Conservation (phyloP, 2,329 filamentous ascomycete species). For the Diaporthe sp. region DNA sequence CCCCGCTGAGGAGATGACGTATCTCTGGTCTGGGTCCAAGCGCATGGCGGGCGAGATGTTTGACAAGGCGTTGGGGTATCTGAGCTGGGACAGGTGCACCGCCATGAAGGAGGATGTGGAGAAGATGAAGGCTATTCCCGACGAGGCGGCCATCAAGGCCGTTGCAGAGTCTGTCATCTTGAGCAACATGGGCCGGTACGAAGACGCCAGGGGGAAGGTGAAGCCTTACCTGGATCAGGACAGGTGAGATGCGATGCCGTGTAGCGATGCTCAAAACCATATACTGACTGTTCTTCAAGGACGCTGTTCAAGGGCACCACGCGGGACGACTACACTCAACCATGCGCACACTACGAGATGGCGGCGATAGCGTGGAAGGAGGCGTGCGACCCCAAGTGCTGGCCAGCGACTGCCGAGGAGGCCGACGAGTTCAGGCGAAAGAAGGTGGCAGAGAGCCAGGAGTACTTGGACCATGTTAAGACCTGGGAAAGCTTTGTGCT, state of each 20-base stretch:
- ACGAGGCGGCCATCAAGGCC: conserved; percentile 74
- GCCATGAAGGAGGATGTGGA: conserved; percentile 54
- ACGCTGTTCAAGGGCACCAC: conserved; percentile 68
- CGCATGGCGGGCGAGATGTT: conserved; percentile 79
- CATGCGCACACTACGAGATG: conserved; percentile 88
- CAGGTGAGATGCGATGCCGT: conserved; percentile 56
- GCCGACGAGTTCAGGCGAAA: conserved; percentile 54
- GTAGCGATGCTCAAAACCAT: not conserved
- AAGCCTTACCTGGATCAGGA: conserved; percentile 76
- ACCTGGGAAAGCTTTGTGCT: conserved; percentile 80
- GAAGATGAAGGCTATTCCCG: conserved; percentile 64
- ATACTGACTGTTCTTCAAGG: conserved; percentile 50
- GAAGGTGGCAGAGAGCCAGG: conserved; percentile 72
- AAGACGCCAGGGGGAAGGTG: conserved; percentile 75
- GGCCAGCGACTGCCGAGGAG: conserved; percentile 42
- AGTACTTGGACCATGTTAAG: conserved; percentile 75
- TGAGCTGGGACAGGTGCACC: conserved; percentile 76
- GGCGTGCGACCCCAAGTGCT: conserved; percentile 55
- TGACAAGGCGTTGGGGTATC: conserved; percentile 69
- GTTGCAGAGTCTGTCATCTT: conserved; percentile 76
- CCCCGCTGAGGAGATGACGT: conserved; percentile 91
- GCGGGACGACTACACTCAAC: conserved; percentile 78
- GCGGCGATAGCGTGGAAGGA: conserved; percentile 85
- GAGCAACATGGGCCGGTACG: conserved; percentile 71
- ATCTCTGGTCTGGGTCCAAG: conserved; percentile 91